Conservation (phyloP, 2,329 filamentous ascomycete genomes). For the Xylariaceae sp. region DNA sequence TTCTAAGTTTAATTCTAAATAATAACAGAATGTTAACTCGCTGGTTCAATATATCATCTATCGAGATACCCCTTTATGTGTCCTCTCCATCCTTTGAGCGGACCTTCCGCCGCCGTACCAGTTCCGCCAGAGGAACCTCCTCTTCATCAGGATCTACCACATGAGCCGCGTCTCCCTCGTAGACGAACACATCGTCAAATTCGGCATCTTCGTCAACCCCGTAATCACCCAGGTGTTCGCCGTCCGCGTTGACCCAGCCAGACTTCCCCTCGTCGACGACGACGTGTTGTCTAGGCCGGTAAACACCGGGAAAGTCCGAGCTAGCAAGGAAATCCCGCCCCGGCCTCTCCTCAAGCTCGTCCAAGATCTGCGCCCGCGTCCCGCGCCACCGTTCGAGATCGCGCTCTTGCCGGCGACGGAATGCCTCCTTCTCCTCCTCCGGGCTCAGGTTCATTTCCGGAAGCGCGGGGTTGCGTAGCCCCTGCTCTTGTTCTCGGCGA, state of each 20-base stretch:
- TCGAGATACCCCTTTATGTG: slow-evolving; percentile 14
- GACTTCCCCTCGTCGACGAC: slow-evolving; percentile 43
- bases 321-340: not conserved
- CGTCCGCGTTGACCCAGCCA: slow-evolving; percentile 69
- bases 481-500: slow-evolving; percentile 16
- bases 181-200: slow-evolving; percentile 23
- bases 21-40: no score
- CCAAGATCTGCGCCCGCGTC: slow-evolving; percentile 37
- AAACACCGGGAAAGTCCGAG: not conserved
- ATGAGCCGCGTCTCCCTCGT: slow-evolving; percentile 27
- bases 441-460: slow-evolving; percentile 26
- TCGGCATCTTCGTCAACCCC: slow-evolving; percentile 74
- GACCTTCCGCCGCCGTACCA: slow-evolving; percentile 53
- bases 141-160: slow-evolving; percentile 23
- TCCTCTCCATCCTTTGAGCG: slow-evolving; percentile 30
- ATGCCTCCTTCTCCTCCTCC: slow-evolving; percentile 45
- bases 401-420: slow-evolving; percentile 43
- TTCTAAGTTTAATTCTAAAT: no score
- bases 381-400: slow-evolving; percentile 38
- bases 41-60: not conserved
- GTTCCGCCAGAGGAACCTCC: slow-evolving; percentile 61
- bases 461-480: slow-evolving; percentile 23
- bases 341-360: slow-evolving; percentile 44
- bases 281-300: not conserved
- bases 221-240: slow-evolving; percentile 67